phyloP scores from a whole-genome alignment of 192 early-diverging fungal genomes.

The Coemansia sp. region DNA sequence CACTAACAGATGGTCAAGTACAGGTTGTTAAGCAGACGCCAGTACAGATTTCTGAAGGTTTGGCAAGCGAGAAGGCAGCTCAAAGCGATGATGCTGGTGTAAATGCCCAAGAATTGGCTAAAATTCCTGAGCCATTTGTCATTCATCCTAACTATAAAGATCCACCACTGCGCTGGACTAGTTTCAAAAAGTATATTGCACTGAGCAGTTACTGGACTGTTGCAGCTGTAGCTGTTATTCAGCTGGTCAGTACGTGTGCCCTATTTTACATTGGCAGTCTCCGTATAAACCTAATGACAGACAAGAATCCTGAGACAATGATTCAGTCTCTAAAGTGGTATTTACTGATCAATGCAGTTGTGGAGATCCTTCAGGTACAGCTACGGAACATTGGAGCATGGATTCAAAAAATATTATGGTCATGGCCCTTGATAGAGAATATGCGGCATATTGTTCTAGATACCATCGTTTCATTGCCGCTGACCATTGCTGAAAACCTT shows the following conservation, averaged over 20 bases:
- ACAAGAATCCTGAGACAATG: slow-evolving; percentile 28
- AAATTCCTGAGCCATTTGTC: slow-evolving; percentile 1
- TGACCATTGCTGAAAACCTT: slow-evolving; percentile 16
- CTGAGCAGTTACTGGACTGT: slow-evolving; percentile 24
- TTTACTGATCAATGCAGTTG: slow-evolving; percentile 21
- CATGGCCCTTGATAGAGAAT: neutral
- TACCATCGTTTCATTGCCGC: slow-evolving; percentile 6
- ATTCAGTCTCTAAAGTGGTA: slow-evolving; percentile 21
- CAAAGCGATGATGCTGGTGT: neutral
- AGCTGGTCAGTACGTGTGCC: slow-evolving; percentile 15
- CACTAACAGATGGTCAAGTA: slow-evolving; percentile 9
- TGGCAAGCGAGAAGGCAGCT: neutral
- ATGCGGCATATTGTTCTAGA: slow-evolving; percentile 5
- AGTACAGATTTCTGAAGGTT: neutral
- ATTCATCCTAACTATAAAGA: slow-evolving; percentile 4
- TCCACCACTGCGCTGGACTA: neutral
- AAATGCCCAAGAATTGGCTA: neutral
- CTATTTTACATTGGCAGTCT: slow-evolving; percentile 17
- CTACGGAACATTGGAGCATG: neutral
- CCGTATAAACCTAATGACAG: slow-evolving; percentile 23
- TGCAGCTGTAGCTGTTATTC: neutral
- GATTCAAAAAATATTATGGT: slow-evolving; percentile 8
- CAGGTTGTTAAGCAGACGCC: slow-evolving; percentile 12
- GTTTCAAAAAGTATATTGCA: neutral
- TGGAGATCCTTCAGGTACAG: neutral